Percentiles rank a stretch among this genome's conserved stretches.
phyloP scores from a whole-genome alignment of 768 basidiomycete species.

The Pholiota molesta region DNA sequence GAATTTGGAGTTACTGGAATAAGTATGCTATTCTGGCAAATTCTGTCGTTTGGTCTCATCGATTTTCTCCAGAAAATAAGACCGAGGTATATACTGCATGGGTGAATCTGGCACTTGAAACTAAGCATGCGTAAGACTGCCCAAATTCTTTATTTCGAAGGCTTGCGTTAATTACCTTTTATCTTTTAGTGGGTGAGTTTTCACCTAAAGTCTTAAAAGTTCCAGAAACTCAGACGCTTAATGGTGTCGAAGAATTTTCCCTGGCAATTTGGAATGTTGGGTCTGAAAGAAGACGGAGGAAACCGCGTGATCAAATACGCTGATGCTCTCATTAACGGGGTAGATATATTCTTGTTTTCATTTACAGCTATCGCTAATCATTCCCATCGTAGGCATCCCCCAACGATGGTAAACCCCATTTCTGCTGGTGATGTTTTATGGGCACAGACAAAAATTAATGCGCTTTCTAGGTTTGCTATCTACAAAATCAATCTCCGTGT shows the following conservation, averaged over 20 bases:
- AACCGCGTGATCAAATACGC: conserved; percentile 59
- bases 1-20: conserved; percentile 59
- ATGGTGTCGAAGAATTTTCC: conserved; percentile 45
- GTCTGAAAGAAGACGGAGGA: conserved; percentile 52
- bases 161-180: not conserved
- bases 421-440: not conserved
- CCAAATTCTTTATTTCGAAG: not conserved
- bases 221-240: not conserved
- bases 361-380: not conserved
- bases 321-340: conserved; percentile 52
- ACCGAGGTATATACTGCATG: conserved; percentile 51
- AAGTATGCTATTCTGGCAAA: conserved; percentile 31
- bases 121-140: conserved; percentile 48
- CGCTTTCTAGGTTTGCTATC: not conserved
- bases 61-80: conserved; percentile 43
- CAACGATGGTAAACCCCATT: conserved; percentile 49
- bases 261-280: conserved; percentile 61
- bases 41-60: not conserved
- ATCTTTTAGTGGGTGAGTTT: conserved; percentile 31
- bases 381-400: conserved; percentile 45
- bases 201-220: not conserved
- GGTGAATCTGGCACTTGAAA: conserved; percentile 51
- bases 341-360: conserved; percentile 18
- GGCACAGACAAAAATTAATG: not conserved
- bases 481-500: not conserved